phyloP scores from a whole-genome alignment of 2,329 filamentous ascomycete genomes.

The Aspergillus proliferans region DNA sequence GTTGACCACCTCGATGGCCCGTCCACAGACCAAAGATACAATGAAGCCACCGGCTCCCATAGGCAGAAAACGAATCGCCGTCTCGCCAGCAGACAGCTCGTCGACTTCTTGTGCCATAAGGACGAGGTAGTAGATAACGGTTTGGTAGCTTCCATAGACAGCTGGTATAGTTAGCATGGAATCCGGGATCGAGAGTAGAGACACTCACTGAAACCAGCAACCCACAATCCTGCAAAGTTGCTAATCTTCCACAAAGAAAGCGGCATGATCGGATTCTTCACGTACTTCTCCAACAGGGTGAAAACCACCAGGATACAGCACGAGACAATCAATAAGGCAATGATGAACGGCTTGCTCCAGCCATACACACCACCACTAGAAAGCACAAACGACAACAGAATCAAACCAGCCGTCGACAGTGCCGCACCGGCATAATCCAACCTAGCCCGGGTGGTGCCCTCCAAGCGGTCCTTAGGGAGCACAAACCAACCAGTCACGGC shows the following conservation, averaged over 20 bases:
- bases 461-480: slow-evolving; percentile 34
- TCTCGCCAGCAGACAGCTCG: slow-evolving; percentile 32
- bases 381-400: slow-evolving; percentile 41
- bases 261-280: slow-evolving; percentile 42
- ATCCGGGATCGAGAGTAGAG: accelerated
- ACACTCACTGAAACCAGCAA: slow-evolving; percentile 36
- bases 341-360: slow-evolving; percentile 42
- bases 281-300: slow-evolving; percentile 38
- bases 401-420: slow-evolving; percentile 38
- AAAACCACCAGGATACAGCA: slow-evolving; percentile 36
- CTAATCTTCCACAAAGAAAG: slow-evolving; percentile 41
- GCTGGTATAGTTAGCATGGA: slow-evolving; percentile 18
- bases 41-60: slow-evolving; percentile 38
- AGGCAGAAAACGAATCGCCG: slow-evolving; percentile 37
- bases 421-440: slow-evolving; percentile 40
- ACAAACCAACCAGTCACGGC: slow-evolving; percentile 27
- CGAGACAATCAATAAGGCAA: slow-evolving; percentile 35
- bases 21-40: slow-evolving; percentile 30
- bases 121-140: slow-evolving; percentile 39
- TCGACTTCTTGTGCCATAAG: slow-evolving; percentile 38
- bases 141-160: slow-evolving; percentile 40
- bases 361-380: slow-evolving; percentile 43
- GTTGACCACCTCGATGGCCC: slow-evolving; percentile 34
- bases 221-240: slow-evolving; percentile 43
- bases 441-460: slow-evolving; percentile 26